Conservation (phyloP, 1,139 yeast species). For the Candida buenavistaensis region DNA sequence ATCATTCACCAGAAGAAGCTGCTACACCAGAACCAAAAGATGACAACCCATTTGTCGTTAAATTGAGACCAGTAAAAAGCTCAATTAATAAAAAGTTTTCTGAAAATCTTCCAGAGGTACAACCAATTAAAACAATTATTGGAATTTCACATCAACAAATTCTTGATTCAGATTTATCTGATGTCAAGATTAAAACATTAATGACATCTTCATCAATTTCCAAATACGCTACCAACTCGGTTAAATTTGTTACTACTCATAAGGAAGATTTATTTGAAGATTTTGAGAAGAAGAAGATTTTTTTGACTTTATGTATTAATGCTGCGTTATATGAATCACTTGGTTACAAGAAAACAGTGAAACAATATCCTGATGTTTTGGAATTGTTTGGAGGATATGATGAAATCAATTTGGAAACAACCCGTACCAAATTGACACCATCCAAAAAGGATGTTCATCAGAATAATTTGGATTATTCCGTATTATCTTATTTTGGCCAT, state of each 20-base stretch:
- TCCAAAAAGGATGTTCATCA: slow-evolving; percentile 36
- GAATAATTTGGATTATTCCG: slow-evolving; percentile 41
- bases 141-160: slow-evolving; percentile 43
- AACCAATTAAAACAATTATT: slow-evolving; percentile 40
- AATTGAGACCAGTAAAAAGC: slow-evolving; percentile 31
- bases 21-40: slow-evolving; percentile 8
- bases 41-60: slow-evolving; percentile 29
- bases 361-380: slow-evolving; percentile 27
- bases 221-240: slow-evolving; percentile 31
- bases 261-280: slow-evolving; percentile 30
- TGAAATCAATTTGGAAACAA: slow-evolving; percentile 36
- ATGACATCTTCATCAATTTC: slow-evolving; percentile 31
- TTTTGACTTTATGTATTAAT: slow-evolving; percentile 34
- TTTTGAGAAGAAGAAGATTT: slow-evolving; percentile 23
- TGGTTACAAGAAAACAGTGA: slow-evolving; percentile 34
- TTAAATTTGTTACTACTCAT: slow-evolving; percentile 29
- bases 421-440: slow-evolving; percentile 37
- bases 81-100: slow-evolving; percentile 28
- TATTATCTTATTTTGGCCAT: slow-evolving; percentile 42
- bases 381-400: slow-evolving; percentile 33
- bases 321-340: slow-evolving; percentile 42
- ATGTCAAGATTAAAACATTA: slow-evolving; percentile 43
- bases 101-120: slow-evolving; percentile 35
- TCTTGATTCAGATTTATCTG: slow-evolving; percentile 31
- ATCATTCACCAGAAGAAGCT: background rate